Conservation (phyloP, 768 basidiomycete genomes). For the Termitomyces sp. region DNA sequence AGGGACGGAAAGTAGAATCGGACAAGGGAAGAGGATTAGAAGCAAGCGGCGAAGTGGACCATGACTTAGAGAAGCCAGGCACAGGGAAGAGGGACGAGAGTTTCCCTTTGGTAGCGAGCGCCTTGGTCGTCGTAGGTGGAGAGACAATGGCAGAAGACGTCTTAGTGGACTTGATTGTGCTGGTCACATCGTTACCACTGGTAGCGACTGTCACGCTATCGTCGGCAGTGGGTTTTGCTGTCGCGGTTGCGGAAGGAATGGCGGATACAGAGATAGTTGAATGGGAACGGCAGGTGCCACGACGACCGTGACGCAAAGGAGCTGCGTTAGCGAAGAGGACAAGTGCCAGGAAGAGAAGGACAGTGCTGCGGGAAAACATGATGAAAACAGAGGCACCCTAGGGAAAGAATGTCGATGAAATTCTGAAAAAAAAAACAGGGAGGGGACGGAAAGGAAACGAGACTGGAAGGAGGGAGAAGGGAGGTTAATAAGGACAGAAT, state of each 20-base stretch:
- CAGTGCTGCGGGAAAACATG: slow-evolving; percentile 17
- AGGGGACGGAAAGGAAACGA: too few relatives aligned
- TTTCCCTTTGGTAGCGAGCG: slow-evolving; percentile 4
- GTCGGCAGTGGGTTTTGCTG: background rate
- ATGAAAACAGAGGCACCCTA: slow-evolving; percentile 11
- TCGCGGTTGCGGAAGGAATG: background rate
- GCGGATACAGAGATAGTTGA: background rate
- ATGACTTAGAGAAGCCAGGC: slow-evolving; percentile 26
- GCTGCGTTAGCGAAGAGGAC: slow-evolving; percentile 18
- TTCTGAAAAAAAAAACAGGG: slow-evolving; percentile 14
- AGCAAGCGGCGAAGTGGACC: slow-evolving; percentile 40
- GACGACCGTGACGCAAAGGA: slow-evolving; percentile 13
- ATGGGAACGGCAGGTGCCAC: slow-evolving; percentile 9
- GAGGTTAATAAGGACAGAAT: background rate
- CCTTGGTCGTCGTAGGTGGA: slow-evolving; percentile 8
- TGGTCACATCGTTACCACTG: background rate
- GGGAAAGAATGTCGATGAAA: slow-evolving; percentile 12
- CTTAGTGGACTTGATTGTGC: slow-evolving; percentile 6
- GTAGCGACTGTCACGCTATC: background rate
- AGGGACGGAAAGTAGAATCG: slow-evolving; percentile 41
- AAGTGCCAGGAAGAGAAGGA: slow-evolving; percentile 18
- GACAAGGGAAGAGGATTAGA: slow-evolving; percentile 31
- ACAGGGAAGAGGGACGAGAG: slow-evolving; percentile 39
- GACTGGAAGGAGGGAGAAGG: too few relatives aligned
- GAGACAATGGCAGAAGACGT: slow-evolving; percentile 5